phyloP scores from a whole-genome alignment of 345 rosid species.

The Lepidium aucheri region DNA sequence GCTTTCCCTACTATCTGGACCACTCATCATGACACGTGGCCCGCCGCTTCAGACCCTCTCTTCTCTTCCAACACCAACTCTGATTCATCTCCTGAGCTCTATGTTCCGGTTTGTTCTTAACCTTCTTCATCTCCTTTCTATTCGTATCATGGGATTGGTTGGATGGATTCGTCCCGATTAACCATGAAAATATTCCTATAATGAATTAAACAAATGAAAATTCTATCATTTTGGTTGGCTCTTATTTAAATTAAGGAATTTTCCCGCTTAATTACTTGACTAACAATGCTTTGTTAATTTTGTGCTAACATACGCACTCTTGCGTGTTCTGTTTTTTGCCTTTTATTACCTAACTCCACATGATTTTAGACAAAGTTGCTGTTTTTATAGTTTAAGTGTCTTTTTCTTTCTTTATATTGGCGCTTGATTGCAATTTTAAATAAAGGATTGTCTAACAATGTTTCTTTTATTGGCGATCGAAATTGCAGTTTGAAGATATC shows the following conservation, averaged over 20 bases:
- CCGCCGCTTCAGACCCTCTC: constrained; percentile 46
- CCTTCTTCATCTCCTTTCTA: no score
- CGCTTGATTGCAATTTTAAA: neutral
- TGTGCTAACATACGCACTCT: no score
- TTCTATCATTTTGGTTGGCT: neutral
- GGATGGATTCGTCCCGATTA: no score
- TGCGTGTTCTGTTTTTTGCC: no score
- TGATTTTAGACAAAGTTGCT: neutral
- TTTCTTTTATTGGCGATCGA: neutral
- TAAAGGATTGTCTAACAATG: neutral
- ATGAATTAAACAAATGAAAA: no score
- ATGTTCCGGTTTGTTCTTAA: constrained; percentile 65
- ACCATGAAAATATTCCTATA: no score
- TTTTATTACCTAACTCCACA: neutral
- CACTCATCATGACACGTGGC: constrained; percentile 50
- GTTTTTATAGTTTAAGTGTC: neutral
- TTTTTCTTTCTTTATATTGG: neutral
- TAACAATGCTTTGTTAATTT: no score
- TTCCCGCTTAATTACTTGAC: neutral
- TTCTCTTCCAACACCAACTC: constrained; percentile 49
- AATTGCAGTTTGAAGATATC: constrained; percentile 82
- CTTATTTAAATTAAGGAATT: neutral
- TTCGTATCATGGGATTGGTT: no score
- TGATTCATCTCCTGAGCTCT: constrained; percentile 69
- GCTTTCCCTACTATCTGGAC: constrained; percentile 67